phyloP scores from a whole-genome alignment of 2,329 filamentous ascomycete genomes.

The Penicillium sp. region DNA sequence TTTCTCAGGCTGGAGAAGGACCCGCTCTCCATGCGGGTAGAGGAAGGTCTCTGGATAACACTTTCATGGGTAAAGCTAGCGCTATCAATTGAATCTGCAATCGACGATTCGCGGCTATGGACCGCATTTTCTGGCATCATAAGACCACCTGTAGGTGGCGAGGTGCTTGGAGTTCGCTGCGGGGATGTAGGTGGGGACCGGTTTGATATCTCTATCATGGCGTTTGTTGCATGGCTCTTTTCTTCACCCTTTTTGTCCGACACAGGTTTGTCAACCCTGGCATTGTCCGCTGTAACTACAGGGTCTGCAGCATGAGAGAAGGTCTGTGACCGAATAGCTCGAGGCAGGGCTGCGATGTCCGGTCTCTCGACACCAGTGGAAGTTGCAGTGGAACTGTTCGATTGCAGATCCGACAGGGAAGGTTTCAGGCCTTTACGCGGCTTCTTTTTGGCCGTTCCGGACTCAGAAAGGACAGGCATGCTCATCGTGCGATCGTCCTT shows the following conservation, averaged over 20 bases:
- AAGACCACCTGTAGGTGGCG: conserved; percentile 41
- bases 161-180: conserved; percentile 48
- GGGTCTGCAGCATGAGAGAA: conserved; percentile 64
- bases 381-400: conserved; percentile 20
- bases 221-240: conserved; percentile 59
- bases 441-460: conserved; percentile 24
- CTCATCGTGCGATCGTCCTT: conserved; percentile 40
- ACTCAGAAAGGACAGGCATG: conserved; percentile 33
- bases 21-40: conserved; percentile 27
- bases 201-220: conserved; percentile 68
- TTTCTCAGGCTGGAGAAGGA: conserved; percentile 25
- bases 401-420: conserved; percentile 23
- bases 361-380: conserved; percentile 37
- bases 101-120: conserved; percentile 51
- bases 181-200: conserved; percentile 60
- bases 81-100: conserved; percentile 46
- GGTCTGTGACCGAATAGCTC: conserved; percentile 60
- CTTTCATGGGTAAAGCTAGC: conserved; percentile 21
- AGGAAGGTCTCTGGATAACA: conserved; percentile 29
- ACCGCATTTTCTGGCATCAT: conserved; percentile 39
- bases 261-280: conserved; percentile 65
- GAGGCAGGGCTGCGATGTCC: conserved; percentile 50
- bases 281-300: conserved; percentile 65
- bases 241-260: conserved; percentile 57
- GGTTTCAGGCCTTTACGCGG: conserved; percentile 32